Base-by-base conservation (phyloP, 73 alveolate species). In the Symbiodinium natans region DNA sequence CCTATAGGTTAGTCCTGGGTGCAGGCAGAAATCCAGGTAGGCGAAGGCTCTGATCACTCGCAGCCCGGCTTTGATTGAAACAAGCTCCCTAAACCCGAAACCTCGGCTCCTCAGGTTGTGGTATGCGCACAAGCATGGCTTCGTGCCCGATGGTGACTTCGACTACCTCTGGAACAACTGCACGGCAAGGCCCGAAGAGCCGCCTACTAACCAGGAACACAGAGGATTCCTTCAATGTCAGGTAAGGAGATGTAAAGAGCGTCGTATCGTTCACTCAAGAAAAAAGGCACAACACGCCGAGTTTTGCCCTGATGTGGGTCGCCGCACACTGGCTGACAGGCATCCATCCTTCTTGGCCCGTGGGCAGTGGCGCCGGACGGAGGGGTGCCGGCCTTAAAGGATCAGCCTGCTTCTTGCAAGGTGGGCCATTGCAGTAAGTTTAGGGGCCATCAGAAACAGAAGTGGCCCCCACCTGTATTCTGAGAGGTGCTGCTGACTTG, bases 101-200 rank as follows among this genome's bases (percentile, higher is more conserved):
- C n/a, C n/a, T n/a, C n/a, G n/a, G n/a, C n/a, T n/a, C 59, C n/a
- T 11, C 80, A 90, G 97, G 97, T 85, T 90, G 43, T 90, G 97
- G 97, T 90, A 90, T 71, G 97, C 97, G 33, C 97, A 90, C 97
- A 90, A 90, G 77, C 97, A 90, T 2, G 97, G 97, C 75, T 90
- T 90, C 80, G 80, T 90, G 63, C 97, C 97, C 7, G 97, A 90
- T 36, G 88, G 36, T 29, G 97, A 90, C 88, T 90, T 90, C 46
- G 97, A 90, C 80, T 71, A 68, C 56, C 89, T 90, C 48, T 90
- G 97, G 97, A 90, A 90, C 97, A 90, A 90, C 71, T 90, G 97
- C 88, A 71, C 97, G n/a, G 80, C 52, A 34, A 90, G 97, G 97
- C 68, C 15, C 15, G 59, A 13, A 13, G n/a, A n/a, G n/a, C n/a